These are phyloP conservation scores for Nakaseomyces glabratus DNA, from an alignment of 1,139 yeast species.

Conservation along the genomic window DNA sequence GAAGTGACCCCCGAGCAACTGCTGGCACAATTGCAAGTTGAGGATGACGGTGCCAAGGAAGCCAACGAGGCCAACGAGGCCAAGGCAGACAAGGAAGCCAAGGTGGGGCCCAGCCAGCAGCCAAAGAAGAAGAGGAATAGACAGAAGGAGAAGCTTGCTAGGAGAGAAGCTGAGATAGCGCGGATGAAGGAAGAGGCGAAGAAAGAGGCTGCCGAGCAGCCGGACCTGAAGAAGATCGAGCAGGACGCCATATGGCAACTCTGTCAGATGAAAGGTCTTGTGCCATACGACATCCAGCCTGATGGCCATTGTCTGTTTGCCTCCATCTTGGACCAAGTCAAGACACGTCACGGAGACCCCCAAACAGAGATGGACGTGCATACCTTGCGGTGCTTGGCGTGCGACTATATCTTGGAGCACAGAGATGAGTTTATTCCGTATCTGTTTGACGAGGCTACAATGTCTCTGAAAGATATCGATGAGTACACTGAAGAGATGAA, in stretches of 20 bases:
- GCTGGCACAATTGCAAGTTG: constrained; percentile 45
- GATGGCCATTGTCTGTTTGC: constrained; percentile 95
- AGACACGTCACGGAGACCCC: constrained; percentile 37
- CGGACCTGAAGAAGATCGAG: constrained; percentile 66
- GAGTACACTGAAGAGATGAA: constrained; percentile 63
- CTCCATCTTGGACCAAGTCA: constrained; percentile 71
- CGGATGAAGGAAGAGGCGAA: constrained; percentile 58
- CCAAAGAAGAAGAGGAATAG: constrained; percentile 51
- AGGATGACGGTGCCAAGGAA: constrained; percentile 21
- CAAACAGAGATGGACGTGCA: constrained; percentile 31
- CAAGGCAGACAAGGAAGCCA: neutral
- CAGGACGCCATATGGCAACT: constrained; percentile 50
- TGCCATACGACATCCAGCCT: constrained; percentile 62
- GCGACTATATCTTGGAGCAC: constrained; percentile 52
- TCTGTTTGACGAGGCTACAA: constrained; percentile 66
- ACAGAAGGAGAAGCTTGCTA: constrained; percentile 74
- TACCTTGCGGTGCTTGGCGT: constrained; percentile 57
- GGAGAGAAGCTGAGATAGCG: constrained; percentile 61
- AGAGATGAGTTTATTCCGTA: constrained; percentile 73
- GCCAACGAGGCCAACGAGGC: constrained; percentile 10
- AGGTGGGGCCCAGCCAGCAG: constrained; percentile 19
- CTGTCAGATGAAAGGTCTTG: constrained; percentile 41
- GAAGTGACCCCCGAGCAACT: constrained; percentile 58
- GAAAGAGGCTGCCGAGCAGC: constrained; percentile 55
- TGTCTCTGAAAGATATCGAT: constrained; percentile 52